These are phyloP conservation scores for Saccharomycopsis hybrid DNA, from an alignment of 1,139 yeast genomes.

Conservation along the genomic window DNA sequence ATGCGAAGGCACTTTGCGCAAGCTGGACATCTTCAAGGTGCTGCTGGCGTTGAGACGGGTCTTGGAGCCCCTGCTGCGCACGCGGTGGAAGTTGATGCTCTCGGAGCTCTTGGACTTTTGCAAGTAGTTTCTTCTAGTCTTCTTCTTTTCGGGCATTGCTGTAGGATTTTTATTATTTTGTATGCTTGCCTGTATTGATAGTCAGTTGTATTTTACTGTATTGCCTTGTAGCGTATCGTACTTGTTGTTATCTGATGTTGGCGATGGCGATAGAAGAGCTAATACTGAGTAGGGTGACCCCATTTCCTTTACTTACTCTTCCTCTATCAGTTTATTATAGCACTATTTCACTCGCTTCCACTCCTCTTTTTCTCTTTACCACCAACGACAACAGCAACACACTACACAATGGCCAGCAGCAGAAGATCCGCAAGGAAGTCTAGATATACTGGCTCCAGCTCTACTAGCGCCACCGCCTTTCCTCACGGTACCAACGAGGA, in stretches of 20 bases:
- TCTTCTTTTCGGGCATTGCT: slow-evolving; percentile 7
- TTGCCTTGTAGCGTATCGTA: no score
- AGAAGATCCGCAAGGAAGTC: slow-evolving; percentile 10
- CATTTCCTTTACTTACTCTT: no score
- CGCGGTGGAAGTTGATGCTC: slow-evolving; percentile 8
- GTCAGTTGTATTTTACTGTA: no score
- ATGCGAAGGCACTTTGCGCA: slow-evolving; percentile 14
- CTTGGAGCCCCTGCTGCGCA: slow-evolving; percentile 13
- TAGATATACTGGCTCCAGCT: neutral
- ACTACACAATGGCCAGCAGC: slow-evolving; percentile 10
- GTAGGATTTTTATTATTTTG: no score
- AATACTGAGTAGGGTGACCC: no score
- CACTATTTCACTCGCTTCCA: no score
- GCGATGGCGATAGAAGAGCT: no score
- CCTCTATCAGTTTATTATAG: no score
- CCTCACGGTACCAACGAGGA: neutral
- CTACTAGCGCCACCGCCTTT: neutral
- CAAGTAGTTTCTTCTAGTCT: slow-evolving; percentile 8
- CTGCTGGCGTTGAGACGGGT: slow-evolving; percentile 1
- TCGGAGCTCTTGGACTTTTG: slow-evolving; percentile 18
- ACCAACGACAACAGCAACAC: no score
- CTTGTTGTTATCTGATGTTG: no score
- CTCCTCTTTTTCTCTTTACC: no score
- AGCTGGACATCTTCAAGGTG: slow-evolving; percentile 15
- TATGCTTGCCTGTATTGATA: no score